These are phyloP conservation scores for Pinus tabuliformis DNA, from an alignment of 75 land plant genomes.

Conservation along the genomic window DNA sequence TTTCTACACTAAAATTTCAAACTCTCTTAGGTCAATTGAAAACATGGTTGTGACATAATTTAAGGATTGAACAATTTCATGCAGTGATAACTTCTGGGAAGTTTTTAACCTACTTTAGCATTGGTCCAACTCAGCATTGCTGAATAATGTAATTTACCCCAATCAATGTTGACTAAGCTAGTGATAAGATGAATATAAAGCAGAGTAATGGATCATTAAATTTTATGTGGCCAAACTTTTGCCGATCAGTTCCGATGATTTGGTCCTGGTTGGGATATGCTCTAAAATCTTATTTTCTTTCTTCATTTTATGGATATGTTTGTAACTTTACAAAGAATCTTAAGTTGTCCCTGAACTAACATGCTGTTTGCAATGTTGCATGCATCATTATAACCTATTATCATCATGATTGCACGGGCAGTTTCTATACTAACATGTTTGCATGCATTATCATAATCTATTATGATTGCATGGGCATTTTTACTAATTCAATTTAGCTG, in stretches of 20 bases:
- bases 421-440: too few species aligned
- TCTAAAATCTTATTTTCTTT: not conserved
- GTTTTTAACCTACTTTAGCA: not conserved
- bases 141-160: not conserved
- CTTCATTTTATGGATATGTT: not conserved
- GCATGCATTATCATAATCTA: too few species aligned
- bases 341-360: not conserved
- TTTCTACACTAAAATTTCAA: not conserved
- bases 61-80: not conserved
- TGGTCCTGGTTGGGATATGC: not conserved
- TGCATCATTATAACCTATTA: not conserved
- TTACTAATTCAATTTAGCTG: too few species aligned
- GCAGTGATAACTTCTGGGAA: not conserved
- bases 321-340: not conserved
- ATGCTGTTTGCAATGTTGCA: not conserved
- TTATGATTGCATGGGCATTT: too few species aligned
- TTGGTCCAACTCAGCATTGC: not conserved
- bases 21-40: not conserved
- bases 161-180: not conserved
- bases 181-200: not conserved
- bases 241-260: not conserved
- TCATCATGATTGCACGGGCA: too few species aligned
- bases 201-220: not conserved
- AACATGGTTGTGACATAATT: not conserved
- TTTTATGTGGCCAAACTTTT: not conserved